phyloP scores from a whole-genome alignment of 2,329 filamentous ascomycete genomes.

The Mariannaea elegans region DNA sequence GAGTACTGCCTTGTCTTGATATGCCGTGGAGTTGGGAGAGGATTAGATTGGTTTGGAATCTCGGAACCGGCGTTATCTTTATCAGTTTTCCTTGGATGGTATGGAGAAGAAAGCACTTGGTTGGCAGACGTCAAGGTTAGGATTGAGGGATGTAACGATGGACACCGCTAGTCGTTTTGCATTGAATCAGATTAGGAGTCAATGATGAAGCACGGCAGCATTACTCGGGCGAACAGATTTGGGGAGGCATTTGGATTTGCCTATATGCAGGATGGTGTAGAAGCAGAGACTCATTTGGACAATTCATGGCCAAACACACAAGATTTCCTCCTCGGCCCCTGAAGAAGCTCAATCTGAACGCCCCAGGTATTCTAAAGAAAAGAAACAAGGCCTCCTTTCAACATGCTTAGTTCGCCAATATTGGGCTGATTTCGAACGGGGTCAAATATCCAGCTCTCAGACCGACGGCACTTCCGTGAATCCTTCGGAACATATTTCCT shows the following conservation, averaged over 20 bases:
- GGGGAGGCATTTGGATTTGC: conserved; percentile 35
- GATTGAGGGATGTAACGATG: background rate
- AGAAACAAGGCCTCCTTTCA: conserved; percentile 35
- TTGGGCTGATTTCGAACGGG: conserved; percentile 4
- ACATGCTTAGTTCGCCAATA: conserved; percentile 30
- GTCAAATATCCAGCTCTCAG: conserved; percentile 4
- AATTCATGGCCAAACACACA: conserved; percentile 33
- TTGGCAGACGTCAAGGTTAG: background rate
- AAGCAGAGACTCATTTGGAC: conserved; percentile 36
- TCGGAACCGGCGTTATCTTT: conserved; percentile 36
- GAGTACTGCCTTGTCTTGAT: conserved; percentile 23
- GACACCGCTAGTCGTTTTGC: conserved; percentile 19
- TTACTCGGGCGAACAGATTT: conserved; percentile 13
- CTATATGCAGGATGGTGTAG: conserved; percentile 42
- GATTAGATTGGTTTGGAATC: conserved; percentile 31
- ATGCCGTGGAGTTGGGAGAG: conserved; percentile 32
- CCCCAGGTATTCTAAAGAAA: conserved; percentile 33
- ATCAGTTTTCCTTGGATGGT: conserved; percentile 13
- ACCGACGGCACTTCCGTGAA: conserved; percentile 22
- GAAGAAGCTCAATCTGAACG: conserved; percentile 31
- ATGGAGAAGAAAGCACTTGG: background rate
- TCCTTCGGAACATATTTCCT: conserved; percentile 2
- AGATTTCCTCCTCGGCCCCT: conserved; percentile 31
- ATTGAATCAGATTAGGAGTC: too few species aligned
- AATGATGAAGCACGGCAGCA: background rate